These are phyloP conservation scores for Sindora glabra DNA, from an alignment of 306 rosid genomes.

Conservation along the genomic window DNA sequence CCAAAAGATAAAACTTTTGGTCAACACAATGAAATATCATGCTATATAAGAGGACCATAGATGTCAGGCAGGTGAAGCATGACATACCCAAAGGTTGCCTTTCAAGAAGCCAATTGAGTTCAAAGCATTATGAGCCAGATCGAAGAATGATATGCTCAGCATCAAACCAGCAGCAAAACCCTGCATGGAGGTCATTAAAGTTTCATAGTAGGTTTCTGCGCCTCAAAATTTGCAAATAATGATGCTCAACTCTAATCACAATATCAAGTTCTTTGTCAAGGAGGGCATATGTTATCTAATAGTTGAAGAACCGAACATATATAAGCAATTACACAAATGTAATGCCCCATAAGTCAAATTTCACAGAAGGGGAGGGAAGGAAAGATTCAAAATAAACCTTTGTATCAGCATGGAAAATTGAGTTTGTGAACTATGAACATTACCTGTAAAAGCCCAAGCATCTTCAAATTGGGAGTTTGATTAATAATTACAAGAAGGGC, in stretches of 20 bases:
- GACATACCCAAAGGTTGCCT: slow-evolving; percentile 86
- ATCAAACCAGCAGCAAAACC: slow-evolving; percentile 98
- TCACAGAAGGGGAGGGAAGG: neutral
- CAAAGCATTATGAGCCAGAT: slow-evolving; percentile 93
- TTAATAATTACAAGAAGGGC: slow-evolving; percentile 71
- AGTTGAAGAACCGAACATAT: neutral
- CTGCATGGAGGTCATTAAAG: slow-evolving; percentile 25
- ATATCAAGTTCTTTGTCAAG: too few species aligned
- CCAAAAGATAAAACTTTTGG: slow-evolving; percentile 9
- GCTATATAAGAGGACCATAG: neutral
- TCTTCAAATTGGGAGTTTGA: slow-evolving; percentile 78
- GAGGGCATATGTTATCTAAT: too few species aligned
- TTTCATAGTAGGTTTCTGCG: neutral
- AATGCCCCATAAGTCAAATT: neutral
- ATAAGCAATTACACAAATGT: neutral
- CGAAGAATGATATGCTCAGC: slow-evolving; percentile 94
- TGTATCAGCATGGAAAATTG: neutral
- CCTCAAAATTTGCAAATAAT: too few species aligned
- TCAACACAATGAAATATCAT: slow-evolving; percentile 4
- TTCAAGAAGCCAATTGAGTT: slow-evolving; percentile 90
- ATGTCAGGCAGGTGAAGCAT: neutral
- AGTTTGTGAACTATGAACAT: neutral
- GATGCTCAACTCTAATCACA: too few species aligned
- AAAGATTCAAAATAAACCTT: neutral
- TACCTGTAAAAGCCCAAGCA: slow-evolving; percentile 90